Percentiles rank a stretch among this genome's conserved stretches.
Conservation (phyloP, 371 early-diverging fungal species). For the Dichotomocladium elegans region DNA sequence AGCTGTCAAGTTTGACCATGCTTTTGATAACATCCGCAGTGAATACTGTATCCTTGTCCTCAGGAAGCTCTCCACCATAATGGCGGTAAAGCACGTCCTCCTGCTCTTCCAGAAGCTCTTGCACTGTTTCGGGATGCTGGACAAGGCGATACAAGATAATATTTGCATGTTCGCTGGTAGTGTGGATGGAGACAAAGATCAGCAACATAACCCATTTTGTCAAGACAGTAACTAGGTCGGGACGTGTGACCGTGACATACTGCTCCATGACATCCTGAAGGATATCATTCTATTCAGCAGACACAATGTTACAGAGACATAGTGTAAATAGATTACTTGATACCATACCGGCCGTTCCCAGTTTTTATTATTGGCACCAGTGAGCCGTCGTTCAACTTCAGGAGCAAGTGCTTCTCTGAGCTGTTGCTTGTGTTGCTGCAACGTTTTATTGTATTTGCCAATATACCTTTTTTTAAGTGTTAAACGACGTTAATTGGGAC, state of each 20-base stretch:
- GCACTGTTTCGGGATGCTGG: conserved; percentile 33
- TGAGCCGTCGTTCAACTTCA: conserved; percentile 3
- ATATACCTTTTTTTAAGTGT: conserved; percentile 6
- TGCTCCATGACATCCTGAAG: conserved; percentile 19
- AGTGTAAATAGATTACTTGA: background rate
- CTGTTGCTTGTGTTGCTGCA: conserved; percentile 4
- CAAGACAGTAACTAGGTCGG: background rate
- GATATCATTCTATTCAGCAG: conserved; percentile 9
- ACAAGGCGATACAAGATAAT: conserved; percentile 36
- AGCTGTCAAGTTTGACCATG: conserved; percentile 45
- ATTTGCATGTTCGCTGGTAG: conserved; percentile 29
- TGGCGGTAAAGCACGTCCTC: conserved; percentile 20
- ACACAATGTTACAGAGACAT: background rate
- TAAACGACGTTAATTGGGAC: no score
- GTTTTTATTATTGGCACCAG: background rate
- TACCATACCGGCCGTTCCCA: conserved; percentile 4
- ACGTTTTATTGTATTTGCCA: conserved; percentile 3
- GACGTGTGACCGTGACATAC: background rate
- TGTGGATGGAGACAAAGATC: conserved; percentile 36
- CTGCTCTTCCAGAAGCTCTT: conserved; percentile 43
- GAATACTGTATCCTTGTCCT: conserved; percentile 12
- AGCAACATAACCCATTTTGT: conserved; percentile 21
- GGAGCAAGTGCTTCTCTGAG: conserved; percentile 5
- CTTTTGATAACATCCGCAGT: conserved; percentile 25
- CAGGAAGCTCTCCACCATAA: background rate